phyloP scores from a whole-genome alignment of 1,284 basidiomycete species.

The Sanghuangporus weigelae region DNA sequence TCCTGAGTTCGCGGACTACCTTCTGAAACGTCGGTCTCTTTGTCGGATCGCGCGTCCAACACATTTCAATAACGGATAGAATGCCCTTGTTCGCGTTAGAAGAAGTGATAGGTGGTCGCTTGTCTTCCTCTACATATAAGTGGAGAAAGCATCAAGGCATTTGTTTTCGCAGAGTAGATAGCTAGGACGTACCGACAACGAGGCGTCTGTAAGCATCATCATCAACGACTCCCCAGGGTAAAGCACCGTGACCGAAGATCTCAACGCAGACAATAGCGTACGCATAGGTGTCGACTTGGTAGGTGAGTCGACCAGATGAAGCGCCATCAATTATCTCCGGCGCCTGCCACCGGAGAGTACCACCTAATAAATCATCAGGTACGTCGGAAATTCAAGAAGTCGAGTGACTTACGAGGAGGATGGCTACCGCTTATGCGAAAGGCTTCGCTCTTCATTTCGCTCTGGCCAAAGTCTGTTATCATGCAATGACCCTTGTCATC shows the following conservation, averaged over 20 bases:
- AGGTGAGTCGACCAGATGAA: slow-evolving; percentile 39
- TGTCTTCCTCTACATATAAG: slow-evolving; percentile 40
- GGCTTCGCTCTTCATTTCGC: slow-evolving; percentile 68
- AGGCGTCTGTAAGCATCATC: slow-evolving; percentile 55
- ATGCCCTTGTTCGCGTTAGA: slow-evolving; percentile 27
- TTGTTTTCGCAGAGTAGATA: background rate
- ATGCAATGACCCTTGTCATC: slow-evolving; percentile 60
- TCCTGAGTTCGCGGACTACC: slow-evolving; percentile 38
- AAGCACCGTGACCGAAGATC: slow-evolving; percentile 55
- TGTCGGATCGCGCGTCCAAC: slow-evolving; percentile 45
- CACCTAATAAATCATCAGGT: slow-evolving; percentile 33
- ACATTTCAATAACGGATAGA: slow-evolving; percentile 36
- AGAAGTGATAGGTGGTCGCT: slow-evolving; percentile 45
- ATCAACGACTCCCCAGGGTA: slow-evolving; percentile 57
- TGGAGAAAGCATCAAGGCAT: background rate
- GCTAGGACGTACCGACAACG: slow-evolving; percentile 48
- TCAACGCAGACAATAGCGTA: slow-evolving; percentile 71
- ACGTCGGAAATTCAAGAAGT: background rate
- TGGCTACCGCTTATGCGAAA: slow-evolving; percentile 50
- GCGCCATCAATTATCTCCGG: slow-evolving; percentile 62
- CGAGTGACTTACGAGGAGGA: slow-evolving; percentile 43
- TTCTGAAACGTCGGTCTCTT: slow-evolving; percentile 43
- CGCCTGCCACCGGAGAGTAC: slow-evolving; percentile 66
- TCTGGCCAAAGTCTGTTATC: slow-evolving; percentile 76
- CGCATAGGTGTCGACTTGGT: slow-evolving; percentile 64